phyloP scores from a whole-genome alignment of 129 eudicot species.

The Arctium lappa region DNA sequence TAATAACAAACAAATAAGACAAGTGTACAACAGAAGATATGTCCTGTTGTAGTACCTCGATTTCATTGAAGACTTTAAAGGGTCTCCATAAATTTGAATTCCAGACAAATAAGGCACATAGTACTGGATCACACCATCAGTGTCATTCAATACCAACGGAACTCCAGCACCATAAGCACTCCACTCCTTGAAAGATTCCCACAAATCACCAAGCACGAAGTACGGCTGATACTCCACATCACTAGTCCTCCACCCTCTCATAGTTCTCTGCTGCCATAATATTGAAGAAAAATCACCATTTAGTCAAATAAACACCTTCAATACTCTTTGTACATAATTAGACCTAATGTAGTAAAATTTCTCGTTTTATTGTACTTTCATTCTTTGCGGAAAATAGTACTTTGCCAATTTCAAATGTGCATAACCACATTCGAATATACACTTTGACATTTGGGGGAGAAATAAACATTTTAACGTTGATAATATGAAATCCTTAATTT shows the following conservation, averaged over 20 bases:
- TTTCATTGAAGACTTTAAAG: conserved; percentile 42
- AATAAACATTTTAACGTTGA: not conserved
- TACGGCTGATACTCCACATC: conserved; percentile 52
- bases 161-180: conserved; percentile 94
- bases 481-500: not conserved
- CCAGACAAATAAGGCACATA: conserved; percentile 87
- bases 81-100: conserved; percentile 70
- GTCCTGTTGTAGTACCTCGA: conserved; percentile 42
- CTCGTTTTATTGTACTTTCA: not conserved
- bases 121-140: conserved; percentile 69
- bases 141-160: conserved; percentile 67
- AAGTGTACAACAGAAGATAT: not conserved
- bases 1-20: not conserved
- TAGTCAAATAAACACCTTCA: conserved; percentile 4
- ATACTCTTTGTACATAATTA: not conserved
- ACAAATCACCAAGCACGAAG: conserved; percentile 70
- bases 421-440: not conserved
- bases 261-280: conserved; percentile 39
- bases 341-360: not conserved
- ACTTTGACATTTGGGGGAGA: not conserved
- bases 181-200: conserved; percentile 86
- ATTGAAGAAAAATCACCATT: conserved; percentile 10
- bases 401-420: not conserved
- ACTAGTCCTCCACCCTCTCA: conserved; percentile 59
- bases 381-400: not conserved